Evolutionary conservation across 768 basidiomycete species (phyloP), one percentile per base, ranked within the genome.

Genomic region (Leccinum fibrillosum): DNA sequence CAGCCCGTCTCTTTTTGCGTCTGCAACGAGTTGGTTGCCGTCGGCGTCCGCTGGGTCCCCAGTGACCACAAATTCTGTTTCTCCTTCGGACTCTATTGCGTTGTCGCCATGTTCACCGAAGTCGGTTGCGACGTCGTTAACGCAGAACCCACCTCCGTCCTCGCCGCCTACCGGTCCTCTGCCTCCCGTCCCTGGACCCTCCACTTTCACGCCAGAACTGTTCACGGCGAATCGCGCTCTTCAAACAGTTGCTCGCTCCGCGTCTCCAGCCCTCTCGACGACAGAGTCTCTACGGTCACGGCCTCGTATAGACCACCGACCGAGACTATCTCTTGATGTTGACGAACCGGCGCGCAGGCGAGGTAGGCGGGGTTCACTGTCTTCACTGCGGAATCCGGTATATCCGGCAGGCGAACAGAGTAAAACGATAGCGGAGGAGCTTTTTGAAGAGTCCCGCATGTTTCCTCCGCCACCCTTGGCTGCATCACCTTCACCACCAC

Each of bases 131-230:
- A 47, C 55, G 1, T 42, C 56, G 13, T 15, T n/a, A 42, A 64
- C 34, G 28, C 59, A 58, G 15, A 83, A 85, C 55, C 86, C 85
- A 0, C 86, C 86, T 0, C 84, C 81, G 0, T 83, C 82, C 0
- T 75, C 73, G 2, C 87, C 86, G 0, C 87, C 87, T 0, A 71
- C 77, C 0, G 64, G 75, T 0, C 86, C 88, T 0, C 78, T 89
- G 3, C 88, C 88, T 0, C 86, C 88, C 3, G 63, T 89, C 2
- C 88, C 88, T 0, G 86, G 83, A 2, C 83, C 83, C 0, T 84
- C 84, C 2, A 76, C 82, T 19, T 77, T 84, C 75, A 78, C 57
- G 69, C 37, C 83, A 81, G 58, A 80, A 76, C 30, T 72, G 78
- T 37, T 74, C 76, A 19, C 75, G 80, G 42, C 76, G 72, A 74